Conservation (phyloP, 108 stramenopile genomes). For the Pseudonitzschia delicatissima region DNA sequence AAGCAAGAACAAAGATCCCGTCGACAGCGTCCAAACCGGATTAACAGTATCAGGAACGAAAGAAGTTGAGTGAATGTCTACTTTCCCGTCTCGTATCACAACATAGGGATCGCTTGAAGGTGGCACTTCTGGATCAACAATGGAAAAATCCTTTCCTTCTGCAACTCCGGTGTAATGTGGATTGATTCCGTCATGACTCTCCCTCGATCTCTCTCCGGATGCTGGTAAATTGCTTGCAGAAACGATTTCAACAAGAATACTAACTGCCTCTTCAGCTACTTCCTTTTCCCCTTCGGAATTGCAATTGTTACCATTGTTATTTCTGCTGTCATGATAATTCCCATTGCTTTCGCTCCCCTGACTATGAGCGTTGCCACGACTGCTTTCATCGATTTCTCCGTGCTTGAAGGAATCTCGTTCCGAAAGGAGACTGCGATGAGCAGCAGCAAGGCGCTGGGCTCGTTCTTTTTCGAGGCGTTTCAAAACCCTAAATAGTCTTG, state of each 20-base stretch:
- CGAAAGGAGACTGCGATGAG: not conserved
- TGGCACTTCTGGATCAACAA: not conserved
- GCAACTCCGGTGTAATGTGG: not conserved
- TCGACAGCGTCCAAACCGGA: slow-evolving; percentile 63
- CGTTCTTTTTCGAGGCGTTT: slow-evolving; percentile 10
- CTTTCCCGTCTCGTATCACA: slow-evolving; percentile 39
- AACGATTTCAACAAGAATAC: slow-evolving; percentile 41
- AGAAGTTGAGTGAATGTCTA: slow-evolving; percentile 48
- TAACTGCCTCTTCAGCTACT: not conserved
- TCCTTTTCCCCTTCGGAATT: not conserved
- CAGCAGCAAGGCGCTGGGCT: slow-evolving; percentile 6
- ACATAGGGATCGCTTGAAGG: slow-evolving; percentile 47
- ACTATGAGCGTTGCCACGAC: too few species aligned
- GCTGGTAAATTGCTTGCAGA: slow-evolving; percentile 30
- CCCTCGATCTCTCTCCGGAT: not conserved
- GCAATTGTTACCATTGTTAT: not conserved
- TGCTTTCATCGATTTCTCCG: too few species aligned
- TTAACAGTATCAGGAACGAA: slow-evolving; percentile 40
- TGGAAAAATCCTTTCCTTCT: not conserved
- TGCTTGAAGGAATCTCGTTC: not conserved
- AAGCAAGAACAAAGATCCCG: slow-evolving; percentile 48
- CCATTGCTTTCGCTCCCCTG: not conserved
- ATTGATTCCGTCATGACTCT: not conserved
- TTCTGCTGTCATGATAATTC: not conserved
- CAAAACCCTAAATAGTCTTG: slow-evolving; percentile 11